phyloP scores from a whole-genome alignment of 139 green algal genomes.

The Microglena sp. region DNA sequence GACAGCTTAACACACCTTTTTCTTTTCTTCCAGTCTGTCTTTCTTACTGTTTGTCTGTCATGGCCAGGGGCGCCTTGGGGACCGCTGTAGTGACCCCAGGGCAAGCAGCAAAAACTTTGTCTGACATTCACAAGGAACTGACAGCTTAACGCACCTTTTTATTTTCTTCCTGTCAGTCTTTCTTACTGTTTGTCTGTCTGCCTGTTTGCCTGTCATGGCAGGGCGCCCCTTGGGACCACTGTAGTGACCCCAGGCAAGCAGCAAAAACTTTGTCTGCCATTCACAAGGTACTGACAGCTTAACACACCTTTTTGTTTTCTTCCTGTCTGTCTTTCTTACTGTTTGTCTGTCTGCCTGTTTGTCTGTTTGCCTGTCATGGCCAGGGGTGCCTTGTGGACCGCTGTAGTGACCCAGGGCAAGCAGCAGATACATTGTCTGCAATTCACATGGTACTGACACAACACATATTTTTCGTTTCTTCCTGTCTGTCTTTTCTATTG shows the following conservation, averaged over 20 bases:
- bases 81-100: neutral
- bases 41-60: neutral
- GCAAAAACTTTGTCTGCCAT: neutral
- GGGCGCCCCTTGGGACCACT: slow-evolving; percentile 19
- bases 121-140: slow-evolving; percentile 8
- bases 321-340: neutral
- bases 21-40: neutral
- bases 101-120: neutral
- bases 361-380: too few species aligned
- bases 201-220: too few species aligned
- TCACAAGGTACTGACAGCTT: slow-evolving; percentile 11
- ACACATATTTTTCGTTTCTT: neutral
- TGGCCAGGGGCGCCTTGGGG: slow-evolving; percentile 21
- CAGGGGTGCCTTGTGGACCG: slow-evolving; percentile 19
- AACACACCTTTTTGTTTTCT: neutral
- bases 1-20: slow-evolving; percentile 1
- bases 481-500: neutral
- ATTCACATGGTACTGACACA: slow-evolving; percentile 11
- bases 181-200: neutral
- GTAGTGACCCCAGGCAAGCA: neutral
- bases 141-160: slow-evolving; percentile 2
- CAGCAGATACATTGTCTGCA: neutral
- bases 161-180: neutral
- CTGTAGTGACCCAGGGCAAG: neutral
- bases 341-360: neutral